A percentile compares a stretch with the other conserved stretches of the same genome.
phyloP scores from a whole-genome alignment of 345 rosid genomes.

The Pistacia integerrima region DNA sequence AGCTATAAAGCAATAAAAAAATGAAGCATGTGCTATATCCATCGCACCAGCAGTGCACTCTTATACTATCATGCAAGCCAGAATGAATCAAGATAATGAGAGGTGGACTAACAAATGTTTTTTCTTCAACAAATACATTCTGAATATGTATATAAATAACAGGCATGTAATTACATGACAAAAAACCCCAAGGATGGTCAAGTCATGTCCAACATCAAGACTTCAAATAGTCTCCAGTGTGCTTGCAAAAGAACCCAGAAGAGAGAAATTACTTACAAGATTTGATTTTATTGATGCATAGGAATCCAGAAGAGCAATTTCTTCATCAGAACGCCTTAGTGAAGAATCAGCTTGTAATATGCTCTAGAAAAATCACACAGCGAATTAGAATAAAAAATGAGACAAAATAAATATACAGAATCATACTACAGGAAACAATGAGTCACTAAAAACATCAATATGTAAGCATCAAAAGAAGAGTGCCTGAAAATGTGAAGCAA shows the following conservation, averaged over 20 bases:
- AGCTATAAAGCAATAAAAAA: neutral
- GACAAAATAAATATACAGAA: neutral
- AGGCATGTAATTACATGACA: neutral
- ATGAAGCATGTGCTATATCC: neutral
- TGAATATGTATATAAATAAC: neutral
- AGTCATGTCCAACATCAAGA: neutral
- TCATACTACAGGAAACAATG: neutral
- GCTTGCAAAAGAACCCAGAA: neutral
- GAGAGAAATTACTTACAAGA: conserved; percentile 55
- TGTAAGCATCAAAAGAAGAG: neutral
- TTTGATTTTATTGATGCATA: conserved; percentile 70
- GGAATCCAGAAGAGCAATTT: conserved; percentile 66
- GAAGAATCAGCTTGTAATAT: conserved; percentile 66
- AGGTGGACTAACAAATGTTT: neutral
- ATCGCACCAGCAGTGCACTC: neutral
- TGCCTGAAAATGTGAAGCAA: neutral
- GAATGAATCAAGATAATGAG: neutral
- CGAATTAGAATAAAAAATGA: neutral
- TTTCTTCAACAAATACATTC: neutral
- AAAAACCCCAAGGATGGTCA: neutral
- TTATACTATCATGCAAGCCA: neutral
- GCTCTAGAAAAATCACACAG: conserved; percentile 48
- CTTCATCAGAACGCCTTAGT: conserved; percentile 70
- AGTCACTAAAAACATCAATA: conserved; percentile 8
- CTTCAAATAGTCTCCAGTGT: neutral